Conservation (phyloP, 2,329 filamentous ascomycete species). For the Penicillium griseofulvum region DNA sequence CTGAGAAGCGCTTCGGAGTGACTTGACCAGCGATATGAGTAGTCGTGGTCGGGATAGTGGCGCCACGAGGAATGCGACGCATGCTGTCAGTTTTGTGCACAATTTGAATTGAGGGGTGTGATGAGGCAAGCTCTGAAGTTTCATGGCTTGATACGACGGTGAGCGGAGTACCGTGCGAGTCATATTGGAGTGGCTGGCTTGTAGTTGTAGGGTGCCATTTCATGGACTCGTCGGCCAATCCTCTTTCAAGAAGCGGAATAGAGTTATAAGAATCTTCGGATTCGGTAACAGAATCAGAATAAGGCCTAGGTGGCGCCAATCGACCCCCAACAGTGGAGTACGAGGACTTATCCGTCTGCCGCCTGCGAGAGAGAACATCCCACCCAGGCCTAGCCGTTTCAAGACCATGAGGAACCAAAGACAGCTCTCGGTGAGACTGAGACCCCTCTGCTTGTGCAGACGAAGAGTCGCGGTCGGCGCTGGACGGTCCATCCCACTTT, state of each 20-base stretch:
- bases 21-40: slow-evolving; percentile 33
- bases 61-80: slow-evolving; percentile 46
- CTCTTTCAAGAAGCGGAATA: slow-evolving; percentile 72
- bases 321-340: slow-evolving; percentile 30
- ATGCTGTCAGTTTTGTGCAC: slow-evolving; percentile 53
- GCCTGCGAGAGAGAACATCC: slow-evolving; percentile 21
- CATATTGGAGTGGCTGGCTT: slow-evolving; percentile 16
- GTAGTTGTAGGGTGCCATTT: slow-evolving; percentile 40
- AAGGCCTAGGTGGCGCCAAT: slow-evolving; percentile 33
- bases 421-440: neutral
- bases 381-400: slow-evolving; percentile 12
- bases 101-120: slow-evolving; percentile 51
- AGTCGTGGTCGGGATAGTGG: slow-evolving; percentile 37
- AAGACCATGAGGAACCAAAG: neutral
- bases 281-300: slow-evolving; percentile 50
- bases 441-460: slow-evolving; percentile 2
- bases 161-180: slow-evolving; percentile 25
- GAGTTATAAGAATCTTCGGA: slow-evolving; percentile 75
- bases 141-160: slow-evolving; percentile 28
- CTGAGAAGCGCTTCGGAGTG: slow-evolving; percentile 54
- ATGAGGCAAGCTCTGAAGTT: slow-evolving; percentile 36
- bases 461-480: slow-evolving; percentile 9
- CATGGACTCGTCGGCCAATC: slow-evolving; percentile 50
- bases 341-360: slow-evolving; percentile 25
- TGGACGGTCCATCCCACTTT: slow-evolving; percentile 59